phyloP scores from a whole-genome alignment of 306 rosid genomes.

The Alnus rubra region DNA sequence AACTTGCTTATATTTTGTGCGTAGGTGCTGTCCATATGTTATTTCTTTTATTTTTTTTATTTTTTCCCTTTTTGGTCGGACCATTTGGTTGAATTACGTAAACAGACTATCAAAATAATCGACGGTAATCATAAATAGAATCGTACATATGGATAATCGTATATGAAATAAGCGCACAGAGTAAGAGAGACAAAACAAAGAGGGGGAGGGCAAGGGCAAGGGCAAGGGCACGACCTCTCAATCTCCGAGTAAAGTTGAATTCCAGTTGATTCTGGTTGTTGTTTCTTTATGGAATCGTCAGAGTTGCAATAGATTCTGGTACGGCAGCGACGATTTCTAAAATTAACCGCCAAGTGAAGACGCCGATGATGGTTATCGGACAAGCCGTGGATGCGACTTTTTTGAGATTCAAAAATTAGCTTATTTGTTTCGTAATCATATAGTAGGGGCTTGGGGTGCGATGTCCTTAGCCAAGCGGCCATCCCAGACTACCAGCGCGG shows the following conservation, averaged over 20 bases:
- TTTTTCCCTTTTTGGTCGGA: too few relatives aligned
- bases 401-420: constrained; percentile 20
- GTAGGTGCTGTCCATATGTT: too few relatives aligned
- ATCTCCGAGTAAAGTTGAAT: constrained; percentile 80
- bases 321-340: constrained; percentile 6
- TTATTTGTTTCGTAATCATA: background rate
- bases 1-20: too few relatives aligned
- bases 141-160: too few relatives aligned
- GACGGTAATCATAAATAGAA: background rate
- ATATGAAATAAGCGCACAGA: background rate
- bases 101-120: background rate
- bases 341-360: background rate
- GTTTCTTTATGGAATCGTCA: constrained; percentile 26
- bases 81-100: too few relatives aligned
- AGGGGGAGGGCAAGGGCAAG: background rate
- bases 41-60: too few relatives aligned
- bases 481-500: constrained; percentile 7
- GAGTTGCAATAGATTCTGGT: constrained; percentile 41
- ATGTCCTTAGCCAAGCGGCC: constrained; percentile 40
- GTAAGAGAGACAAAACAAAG: background rate
- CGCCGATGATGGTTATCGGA: constrained; percentile 1
- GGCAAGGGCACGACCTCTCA: constrained; percentile 52
- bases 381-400: constrained; percentile 6
- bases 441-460: constrained; percentile 22
- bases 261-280: constrained; percentile 46